These are phyloP conservation scores for Neurospora crassa DNA, from an alignment of 2,329 filamentous ascomycete species.

Conservation along the genomic window DNA sequence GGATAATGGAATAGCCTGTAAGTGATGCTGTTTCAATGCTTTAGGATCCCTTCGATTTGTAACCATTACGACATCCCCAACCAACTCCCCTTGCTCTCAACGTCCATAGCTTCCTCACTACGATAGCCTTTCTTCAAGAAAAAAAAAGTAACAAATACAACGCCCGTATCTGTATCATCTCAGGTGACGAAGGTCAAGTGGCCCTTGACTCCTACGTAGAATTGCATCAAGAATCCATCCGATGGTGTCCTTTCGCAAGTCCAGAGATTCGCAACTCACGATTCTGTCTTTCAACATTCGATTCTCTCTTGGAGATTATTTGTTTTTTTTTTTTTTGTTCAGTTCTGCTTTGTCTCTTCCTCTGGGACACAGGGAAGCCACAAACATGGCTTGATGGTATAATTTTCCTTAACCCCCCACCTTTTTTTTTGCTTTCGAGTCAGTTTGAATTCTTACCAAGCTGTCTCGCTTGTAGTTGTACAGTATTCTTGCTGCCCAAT, in stretches of 20 bases:
- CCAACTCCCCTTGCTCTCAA: accelerated
- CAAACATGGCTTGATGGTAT: background rate
- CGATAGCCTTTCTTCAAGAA: background rate
- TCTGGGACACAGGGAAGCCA: background rate
- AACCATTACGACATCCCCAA: background rate
- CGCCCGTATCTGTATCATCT: too few relatives aligned
- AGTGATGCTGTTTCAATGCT: background rate
- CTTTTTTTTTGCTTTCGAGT: background rate
- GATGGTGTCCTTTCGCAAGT: background rate
- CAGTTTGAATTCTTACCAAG: too few relatives aligned
- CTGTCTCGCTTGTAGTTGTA: too few relatives aligned
- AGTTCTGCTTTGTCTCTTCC: background rate
- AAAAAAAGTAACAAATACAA: too few relatives aligned
- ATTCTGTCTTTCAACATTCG: background rate
- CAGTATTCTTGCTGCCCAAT: too few relatives aligned
- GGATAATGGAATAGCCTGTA: background rate
- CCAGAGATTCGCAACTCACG: background rate
- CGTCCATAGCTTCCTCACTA: background rate
- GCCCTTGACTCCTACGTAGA: too few relatives aligned
- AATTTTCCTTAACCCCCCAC: background rate
- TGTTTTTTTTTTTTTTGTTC: background rate
- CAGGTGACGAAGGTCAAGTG: too few relatives aligned
- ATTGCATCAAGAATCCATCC: too few relatives aligned
- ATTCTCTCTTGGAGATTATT: background rate
- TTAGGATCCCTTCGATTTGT: background rate